Evolutionary conservation across 2,329 filamentous ascomycete genomes (phyloP).

Genomic region (Stagonosporopsis rhizophila): DNA sequence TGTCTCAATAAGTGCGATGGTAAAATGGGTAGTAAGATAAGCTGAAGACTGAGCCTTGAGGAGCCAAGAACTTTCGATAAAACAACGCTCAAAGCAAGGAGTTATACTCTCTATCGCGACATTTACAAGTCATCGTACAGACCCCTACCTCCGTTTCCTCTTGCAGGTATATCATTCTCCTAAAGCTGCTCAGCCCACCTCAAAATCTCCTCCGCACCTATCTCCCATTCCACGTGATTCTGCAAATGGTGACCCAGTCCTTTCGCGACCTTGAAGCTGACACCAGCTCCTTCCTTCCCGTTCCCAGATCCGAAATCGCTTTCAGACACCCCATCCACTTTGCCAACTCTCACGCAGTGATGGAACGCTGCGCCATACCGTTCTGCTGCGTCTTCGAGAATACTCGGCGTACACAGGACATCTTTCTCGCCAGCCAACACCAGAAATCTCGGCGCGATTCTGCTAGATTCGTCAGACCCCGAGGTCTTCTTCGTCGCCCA

Average conservation of each 20-base stretch:
- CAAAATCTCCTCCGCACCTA: conserved; percentile 56
- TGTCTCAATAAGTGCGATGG: no score
- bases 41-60: no score
- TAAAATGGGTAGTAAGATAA: no score
- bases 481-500: conserved; percentile 49
- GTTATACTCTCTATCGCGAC: no score
- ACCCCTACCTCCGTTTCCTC: no score
- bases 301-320: background rate
- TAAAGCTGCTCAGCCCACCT: conserved; percentile 47
- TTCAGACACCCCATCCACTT: conserved; percentile 36
- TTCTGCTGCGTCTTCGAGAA: conserved; percentile 48
- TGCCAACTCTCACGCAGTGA: conserved; percentile 39
- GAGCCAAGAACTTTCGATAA: no score
- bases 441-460: conserved; percentile 23
- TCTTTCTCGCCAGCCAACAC: conserved; percentile 35
- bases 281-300: conserved; percentile 36
- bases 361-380: conserved; percentile 49
- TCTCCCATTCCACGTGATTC: conserved; percentile 60
- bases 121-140: no score
- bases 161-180: background rate
- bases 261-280: conserved; percentile 53
- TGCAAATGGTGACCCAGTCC: conserved; percentile 62
- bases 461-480: conserved; percentile 12
- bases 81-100: no score
- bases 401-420: conserved; percentile 36